Evolutionary conservation across 805 yeast species (phyloP).

Genomic region (Yamadazyma paraphyllophila): DNA sequence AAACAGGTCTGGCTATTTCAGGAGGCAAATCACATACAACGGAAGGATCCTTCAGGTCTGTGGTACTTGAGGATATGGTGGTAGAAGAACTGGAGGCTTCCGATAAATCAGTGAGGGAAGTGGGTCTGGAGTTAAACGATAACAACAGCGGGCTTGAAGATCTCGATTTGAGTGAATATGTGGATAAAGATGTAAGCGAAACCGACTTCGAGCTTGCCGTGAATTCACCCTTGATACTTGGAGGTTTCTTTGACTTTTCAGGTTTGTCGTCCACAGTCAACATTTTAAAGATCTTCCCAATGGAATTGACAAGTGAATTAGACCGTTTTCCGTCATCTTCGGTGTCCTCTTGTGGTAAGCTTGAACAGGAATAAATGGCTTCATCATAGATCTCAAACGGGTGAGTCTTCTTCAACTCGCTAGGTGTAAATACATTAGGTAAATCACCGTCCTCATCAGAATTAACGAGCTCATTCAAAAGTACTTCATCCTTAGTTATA

Average conservation of each 20-base stretch:
- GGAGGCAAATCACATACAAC: conserved; percentile 43
- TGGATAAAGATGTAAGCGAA: conserved; percentile 37
- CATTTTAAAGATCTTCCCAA: conserved; percentile 36
- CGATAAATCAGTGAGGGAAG: conserved; percentile 36
- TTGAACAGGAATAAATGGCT: conserved; percentile 48
- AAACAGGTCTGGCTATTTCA: conserved; percentile 44
- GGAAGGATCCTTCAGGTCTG: conserved; percentile 24
- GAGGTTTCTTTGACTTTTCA: background rate
- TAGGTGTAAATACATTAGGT: conserved; percentile 18
- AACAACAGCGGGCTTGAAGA: conserved; percentile 39
- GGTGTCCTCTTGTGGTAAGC: conserved; percentile 17
- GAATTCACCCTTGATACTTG: conserved; percentile 2
- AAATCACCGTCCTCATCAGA: conserved; percentile 8
- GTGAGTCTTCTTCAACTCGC: conserved; percentile 48
- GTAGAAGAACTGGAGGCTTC: conserved; percentile 29
- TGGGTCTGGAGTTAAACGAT: conserved; percentile 36
- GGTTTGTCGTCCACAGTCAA: conserved; percentile 30
- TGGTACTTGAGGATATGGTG: background rate
- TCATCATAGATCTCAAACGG: conserved; percentile 68
- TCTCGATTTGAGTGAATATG: conserved; percentile 27
- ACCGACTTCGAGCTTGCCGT: conserved; percentile 25
- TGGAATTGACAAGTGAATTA: conserved; percentile 29
- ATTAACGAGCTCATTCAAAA: background rate
- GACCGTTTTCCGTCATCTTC: conserved; percentile 13
- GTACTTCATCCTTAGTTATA: conserved; percentile 17